Conservation (phyloP, 2,329 filamentous ascomycete genomes). For the Pseudogymnoascus sp. region DNA sequence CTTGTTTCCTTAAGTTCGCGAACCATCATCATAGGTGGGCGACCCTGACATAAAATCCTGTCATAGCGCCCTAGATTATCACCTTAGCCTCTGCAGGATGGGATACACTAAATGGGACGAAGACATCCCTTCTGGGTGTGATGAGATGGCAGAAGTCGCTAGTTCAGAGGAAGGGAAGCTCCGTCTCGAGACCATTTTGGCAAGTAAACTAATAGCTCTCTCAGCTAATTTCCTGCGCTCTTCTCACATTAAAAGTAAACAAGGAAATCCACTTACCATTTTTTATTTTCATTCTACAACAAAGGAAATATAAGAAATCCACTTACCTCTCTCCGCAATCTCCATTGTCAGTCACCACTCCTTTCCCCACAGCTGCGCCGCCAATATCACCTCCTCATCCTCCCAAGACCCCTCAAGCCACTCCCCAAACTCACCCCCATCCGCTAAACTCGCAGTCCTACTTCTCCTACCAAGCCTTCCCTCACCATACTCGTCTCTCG, state of each 20-base stretch:
- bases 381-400: not conserved
- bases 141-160: too few species aligned
- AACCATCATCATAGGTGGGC: too few species aligned
- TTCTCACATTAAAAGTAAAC: not conserved
- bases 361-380: not conserved
- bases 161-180: too few species aligned
- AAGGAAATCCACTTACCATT: not conserved
- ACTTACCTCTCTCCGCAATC: not conserved
- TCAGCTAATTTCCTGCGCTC: not conserved
- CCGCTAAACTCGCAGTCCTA: not conserved
- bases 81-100: too few species aligned
- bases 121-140: too few species aligned
- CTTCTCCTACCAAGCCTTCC: not conserved
- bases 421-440: not conserved
- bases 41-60: too few species aligned
- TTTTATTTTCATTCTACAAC: not conserved
- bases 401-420: not conserved
- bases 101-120: too few species aligned
- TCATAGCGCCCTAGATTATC: too few species aligned
- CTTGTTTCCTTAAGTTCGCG: too few species aligned
- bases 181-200: too few species aligned
- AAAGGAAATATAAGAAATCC: not conserved
- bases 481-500: not conserved
- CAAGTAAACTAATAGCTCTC: too few species aligned
- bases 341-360: not conserved